Conservation (phyloP, 495 filamentous ascomycete genomes). For the Penicillium bovifimosum region DNA sequence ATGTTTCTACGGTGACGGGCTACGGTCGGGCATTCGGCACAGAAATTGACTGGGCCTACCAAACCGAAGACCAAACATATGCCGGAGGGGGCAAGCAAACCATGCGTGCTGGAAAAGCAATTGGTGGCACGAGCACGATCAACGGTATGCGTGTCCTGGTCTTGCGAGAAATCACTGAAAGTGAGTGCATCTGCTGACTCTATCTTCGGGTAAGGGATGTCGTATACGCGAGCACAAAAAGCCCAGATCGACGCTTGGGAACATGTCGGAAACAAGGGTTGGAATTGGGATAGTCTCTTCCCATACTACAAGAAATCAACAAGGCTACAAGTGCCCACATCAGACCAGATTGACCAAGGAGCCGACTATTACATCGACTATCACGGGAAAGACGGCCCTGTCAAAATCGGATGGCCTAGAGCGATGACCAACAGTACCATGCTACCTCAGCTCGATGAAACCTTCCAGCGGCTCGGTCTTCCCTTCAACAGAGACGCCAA, state of each 20-base stretch:
- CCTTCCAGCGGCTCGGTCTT: slow-evolving; percentile 27
- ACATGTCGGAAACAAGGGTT: slow-evolving; percentile 55
- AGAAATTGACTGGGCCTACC: slow-evolving; percentile 49
- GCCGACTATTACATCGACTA: slow-evolving; percentile 41
- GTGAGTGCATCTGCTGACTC: neutral
- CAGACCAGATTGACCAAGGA: slow-evolving; percentile 33
- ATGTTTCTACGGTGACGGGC: slow-evolving; percentile 39
- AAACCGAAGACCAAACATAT: slow-evolving; percentile 38
- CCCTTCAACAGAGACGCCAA: slow-evolving; percentile 37
- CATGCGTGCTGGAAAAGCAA: slow-evolving; percentile 42
- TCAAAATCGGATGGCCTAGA: slow-evolving; percentile 46
- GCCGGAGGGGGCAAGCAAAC: slow-evolving; percentile 31
- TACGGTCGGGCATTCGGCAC: slow-evolving; percentile 38
- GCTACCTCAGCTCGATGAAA: slow-evolving; percentile 22
- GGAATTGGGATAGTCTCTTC: slow-evolving; percentile 54
- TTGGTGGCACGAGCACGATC: slow-evolving; percentile 49
- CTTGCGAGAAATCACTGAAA: too few species aligned
- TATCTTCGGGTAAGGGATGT: slow-evolving; percentile 33
- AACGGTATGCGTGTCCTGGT: slow-evolving; percentile 31
- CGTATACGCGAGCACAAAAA: slow-evolving; percentile 35
- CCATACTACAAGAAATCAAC: slow-evolving; percentile 53
- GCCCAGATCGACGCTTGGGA: slow-evolving; percentile 51
- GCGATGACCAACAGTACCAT: slow-evolving; percentile 20
- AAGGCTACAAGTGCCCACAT: slow-evolving; percentile 31
- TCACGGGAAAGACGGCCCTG: slow-evolving; percentile 41